Conservation (phyloP, 2,329 filamentous ascomycete species). For the Thielaviopsis populi region DNA sequence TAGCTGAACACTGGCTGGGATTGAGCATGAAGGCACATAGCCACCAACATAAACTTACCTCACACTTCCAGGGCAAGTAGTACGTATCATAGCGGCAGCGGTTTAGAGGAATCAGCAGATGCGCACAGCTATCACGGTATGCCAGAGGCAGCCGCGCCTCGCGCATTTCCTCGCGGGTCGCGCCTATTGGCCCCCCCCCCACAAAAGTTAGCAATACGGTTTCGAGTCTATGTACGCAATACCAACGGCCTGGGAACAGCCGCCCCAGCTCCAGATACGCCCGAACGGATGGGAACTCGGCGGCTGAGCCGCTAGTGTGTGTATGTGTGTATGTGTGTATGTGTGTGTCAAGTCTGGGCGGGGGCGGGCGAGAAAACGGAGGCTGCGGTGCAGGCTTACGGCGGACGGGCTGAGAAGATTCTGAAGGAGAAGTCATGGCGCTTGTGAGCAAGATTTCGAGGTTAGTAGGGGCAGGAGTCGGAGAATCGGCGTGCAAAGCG, state of each 20-base stretch:
- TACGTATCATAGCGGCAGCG: slow-evolving; percentile 82
- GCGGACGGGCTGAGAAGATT: slow-evolving; percentile 5
- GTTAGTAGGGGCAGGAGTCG: not conserved
- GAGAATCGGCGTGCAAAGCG: not conserved
- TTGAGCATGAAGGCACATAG: not conserved
- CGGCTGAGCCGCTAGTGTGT: not conserved
- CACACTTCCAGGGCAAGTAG: slow-evolving; percentile 96
- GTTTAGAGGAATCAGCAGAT: slow-evolving; percentile 90
- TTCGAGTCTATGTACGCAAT: not conserved
- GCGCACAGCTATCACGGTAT: slow-evolving; percentile 91
- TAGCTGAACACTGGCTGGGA: not conserved
- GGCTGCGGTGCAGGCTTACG: not conserved
- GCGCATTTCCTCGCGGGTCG: slow-evolving; percentile 84
- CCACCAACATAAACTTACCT: slow-evolving; percentile 43
- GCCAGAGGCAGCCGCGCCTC: slow-evolving; percentile 73
- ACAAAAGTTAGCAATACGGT: not conserved
- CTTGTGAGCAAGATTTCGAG: not conserved
- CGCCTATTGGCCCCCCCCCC: slow-evolving; percentile 33
- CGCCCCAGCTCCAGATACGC: not conserved
- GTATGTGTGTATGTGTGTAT: not conserved
- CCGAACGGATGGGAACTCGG: not conserved
- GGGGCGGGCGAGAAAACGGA: not conserved
- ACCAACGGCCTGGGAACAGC: not conserved
- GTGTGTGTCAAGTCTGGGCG: not conserved
- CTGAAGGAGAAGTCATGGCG: slow-evolving; percentile 7